These are phyloP conservation scores for Boechera retrofracta DNA, from an alignment of 345 rosid species.

Conservation along the genomic window DNA sequence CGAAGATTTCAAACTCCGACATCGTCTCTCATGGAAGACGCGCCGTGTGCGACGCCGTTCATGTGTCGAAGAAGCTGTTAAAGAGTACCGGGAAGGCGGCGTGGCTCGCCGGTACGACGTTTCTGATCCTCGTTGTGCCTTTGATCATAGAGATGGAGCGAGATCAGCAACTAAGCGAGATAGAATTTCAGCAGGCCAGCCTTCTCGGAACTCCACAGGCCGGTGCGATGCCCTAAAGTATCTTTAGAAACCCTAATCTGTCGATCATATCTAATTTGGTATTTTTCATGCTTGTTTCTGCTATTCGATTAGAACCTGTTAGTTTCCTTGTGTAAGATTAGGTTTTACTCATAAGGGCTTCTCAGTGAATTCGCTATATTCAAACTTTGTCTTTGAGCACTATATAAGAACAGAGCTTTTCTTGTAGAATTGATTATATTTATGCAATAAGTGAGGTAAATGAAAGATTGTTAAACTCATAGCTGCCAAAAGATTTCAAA, in stretches of 20 bases:
- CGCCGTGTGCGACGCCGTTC: slow-evolving; percentile 57
- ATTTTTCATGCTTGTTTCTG: slow-evolving; percentile 10
- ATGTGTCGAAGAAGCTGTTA: slow-evolving; percentile 75
- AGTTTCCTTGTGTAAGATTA: neutral
- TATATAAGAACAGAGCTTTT: neutral
- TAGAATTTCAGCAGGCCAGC: slow-evolving; percentile 75
- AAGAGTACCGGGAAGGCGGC: slow-evolving; percentile 88
- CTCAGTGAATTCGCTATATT: neutral
- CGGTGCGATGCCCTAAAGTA: slow-evolving; percentile 26
- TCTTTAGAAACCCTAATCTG: neutral
- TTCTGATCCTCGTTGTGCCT: slow-evolving; percentile 71
- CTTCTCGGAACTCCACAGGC: slow-evolving; percentile 64
- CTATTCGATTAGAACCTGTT: neutral
- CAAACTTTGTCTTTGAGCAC: too few species aligned
- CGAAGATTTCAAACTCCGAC: slow-evolving; percentile 49
- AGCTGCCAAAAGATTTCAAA: neutral
- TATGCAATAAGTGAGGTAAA: neutral
- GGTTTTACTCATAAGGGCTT: neutral
- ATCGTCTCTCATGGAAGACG: slow-evolving; percentile 63
- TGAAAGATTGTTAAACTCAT: neutral
- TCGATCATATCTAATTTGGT: neutral
- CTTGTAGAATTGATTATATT: neutral
- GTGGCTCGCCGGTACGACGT: slow-evolving; percentile 80
- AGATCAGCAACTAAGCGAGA: slow-evolving; percentile 65
- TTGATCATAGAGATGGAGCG: slow-evolving; percentile 70